Evolutionary conservation across 1,284 basidiomycete species (phyloP), one percentile per base, ranked within the genome.

Genomic region (Tilletiopsis washingtonensis): DNA sequence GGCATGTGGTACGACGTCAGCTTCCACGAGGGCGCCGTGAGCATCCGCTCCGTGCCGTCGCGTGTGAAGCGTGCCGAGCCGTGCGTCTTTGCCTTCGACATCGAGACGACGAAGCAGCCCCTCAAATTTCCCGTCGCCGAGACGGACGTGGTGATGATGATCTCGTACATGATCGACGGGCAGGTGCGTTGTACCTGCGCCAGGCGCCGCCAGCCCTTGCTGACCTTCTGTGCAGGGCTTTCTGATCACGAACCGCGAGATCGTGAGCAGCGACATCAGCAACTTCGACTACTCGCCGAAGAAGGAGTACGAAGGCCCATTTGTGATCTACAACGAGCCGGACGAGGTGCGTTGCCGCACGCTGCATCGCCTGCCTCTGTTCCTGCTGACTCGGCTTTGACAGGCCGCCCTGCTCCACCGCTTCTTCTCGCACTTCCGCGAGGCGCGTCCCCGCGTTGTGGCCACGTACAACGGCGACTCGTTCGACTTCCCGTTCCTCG

Each of bases 131-230:
- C 94, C 1, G 94, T 98, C 77, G 86, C 90, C 62, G 83, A 85
- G 11, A 84, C 87, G 19, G 94, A 98, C 77, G 91, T 94, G 72
- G 89, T 99, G 66, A 98, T 99, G 93, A 99, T 99, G 94, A 98
- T 99, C 61, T 98, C 94, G 39, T 94, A 93, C 76, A 94, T 94
- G 89, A 78, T 94, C 29, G 90, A 94, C 71, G 90, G 89, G 0
- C 46, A n/a, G n/a, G n/a, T n/a, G n/a, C n/a, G n/a, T n/a, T n/a
- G n/a, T n/a, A n/a, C n/a, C n/a, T n/a, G n/a, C n/a, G n/a, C n/a
- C n/a, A n/a, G n/a, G n/a, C n/a, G n/a, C n/a, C n/a, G n/a, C n/a
- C n/a, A n/a, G n/a, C n/a, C n/a, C n/a, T n/a, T n/a, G n/a, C n/a
- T n/a, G n/a, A n/a, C n/a, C n/a, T n/a, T n/a, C n/a, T n/a, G n/a